Evolutionary conservation across 805 yeast species (phyloP).

Genomic region (Cephaloascus fragrans): DNA sequence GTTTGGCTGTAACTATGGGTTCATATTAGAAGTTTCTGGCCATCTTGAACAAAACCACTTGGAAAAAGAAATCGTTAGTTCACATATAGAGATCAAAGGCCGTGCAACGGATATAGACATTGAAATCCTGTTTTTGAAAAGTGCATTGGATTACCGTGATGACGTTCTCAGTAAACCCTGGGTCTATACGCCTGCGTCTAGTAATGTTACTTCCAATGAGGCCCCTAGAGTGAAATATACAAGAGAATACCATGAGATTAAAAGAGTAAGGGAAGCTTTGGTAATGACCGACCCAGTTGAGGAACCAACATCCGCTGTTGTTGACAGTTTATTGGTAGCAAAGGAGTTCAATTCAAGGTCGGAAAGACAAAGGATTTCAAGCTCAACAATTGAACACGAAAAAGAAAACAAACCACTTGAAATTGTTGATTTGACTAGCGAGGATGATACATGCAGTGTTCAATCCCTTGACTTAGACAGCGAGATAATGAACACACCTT

Average conservation of each 20-base stretch:
- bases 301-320: background rate
- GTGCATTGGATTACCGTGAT: conserved; percentile 11
- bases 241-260: conserved; percentile 2
- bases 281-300: background rate
- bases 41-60: conserved; percentile 5
- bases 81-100: conserved; percentile 13
- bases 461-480: no score
- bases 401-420: background rate
- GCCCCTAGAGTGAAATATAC: conserved; percentile 1
- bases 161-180: conserved; percentile 19
- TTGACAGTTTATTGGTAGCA: background rate
- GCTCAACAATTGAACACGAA: no score
- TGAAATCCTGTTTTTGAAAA: conserved; percentile 27
- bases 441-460: no score
- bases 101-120: conserved; percentile 8
- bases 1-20: conserved; percentile 11
- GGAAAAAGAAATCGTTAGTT: conserved; percentile 18
- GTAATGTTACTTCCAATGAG: background rate
- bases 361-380: no score
- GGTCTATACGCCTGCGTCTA: conserved; percentile 13
- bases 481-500: background rate
- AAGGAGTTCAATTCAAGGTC: background rate
- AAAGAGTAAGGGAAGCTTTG: background rate
- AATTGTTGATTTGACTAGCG: background rate
- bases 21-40: conserved; percentile 18